A percentile compares a stretch with the other conserved stretches of the same genome.
phyloP scores from a whole-genome alignment of 495 filamentous ascomycete species.

The Cercophora newfieldiana region DNA sequence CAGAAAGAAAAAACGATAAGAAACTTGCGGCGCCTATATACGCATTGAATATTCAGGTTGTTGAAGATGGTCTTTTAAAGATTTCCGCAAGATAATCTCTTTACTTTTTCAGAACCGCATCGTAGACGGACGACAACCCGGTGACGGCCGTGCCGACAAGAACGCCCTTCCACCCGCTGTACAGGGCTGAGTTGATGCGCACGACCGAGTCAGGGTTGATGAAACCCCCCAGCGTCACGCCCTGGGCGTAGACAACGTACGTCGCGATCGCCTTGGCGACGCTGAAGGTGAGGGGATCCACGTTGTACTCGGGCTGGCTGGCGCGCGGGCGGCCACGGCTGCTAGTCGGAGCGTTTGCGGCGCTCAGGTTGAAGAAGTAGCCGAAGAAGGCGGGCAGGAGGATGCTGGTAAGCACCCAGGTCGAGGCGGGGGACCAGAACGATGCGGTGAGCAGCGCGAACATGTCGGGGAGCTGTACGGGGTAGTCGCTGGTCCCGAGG shows the following conservation, averaged over 20 bases:
- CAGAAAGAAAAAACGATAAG: slow-evolving; percentile 1
- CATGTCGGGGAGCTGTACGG: slow-evolving; percentile 73
- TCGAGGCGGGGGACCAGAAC: slow-evolving; percentile 80
- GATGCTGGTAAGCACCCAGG: slow-evolving; percentile 75
- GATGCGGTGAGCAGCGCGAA: slow-evolving; percentile 71
- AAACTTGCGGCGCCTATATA: not conserved
- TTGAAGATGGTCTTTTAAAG: not conserved
- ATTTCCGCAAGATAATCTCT: no score
- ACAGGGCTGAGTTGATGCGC: slow-evolving; percentile 64
- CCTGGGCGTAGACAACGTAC: slow-evolving; percentile 73
- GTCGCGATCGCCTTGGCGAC: slow-evolving; percentile 78
- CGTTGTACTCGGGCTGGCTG: slow-evolving; percentile 44
- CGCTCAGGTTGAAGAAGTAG: slow-evolving; percentile 85
- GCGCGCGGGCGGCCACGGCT: slow-evolving; percentile 32
- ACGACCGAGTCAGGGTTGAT: slow-evolving; percentile 58
- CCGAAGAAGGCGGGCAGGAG: slow-evolving; percentile 67
- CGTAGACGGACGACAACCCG: slow-evolving; percentile 71
- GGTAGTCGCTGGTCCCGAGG: slow-evolving; percentile 47
- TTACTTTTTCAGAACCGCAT: slow-evolving; percentile 77
- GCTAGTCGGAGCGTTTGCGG: slow-evolving; percentile 29
- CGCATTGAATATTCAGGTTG: not conserved
- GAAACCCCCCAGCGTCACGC: slow-evolving; percentile 64
- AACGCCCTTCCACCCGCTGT: slow-evolving; percentile 69
- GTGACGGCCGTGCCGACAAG: slow-evolving; percentile 71
- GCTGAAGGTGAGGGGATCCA: slow-evolving; percentile 85